Evolutionary conservation across 1,284 basidiomycete species (phyloP), one percentile per base, ranked within the genome.

Genomic region (Ustilago sp.): DNA sequence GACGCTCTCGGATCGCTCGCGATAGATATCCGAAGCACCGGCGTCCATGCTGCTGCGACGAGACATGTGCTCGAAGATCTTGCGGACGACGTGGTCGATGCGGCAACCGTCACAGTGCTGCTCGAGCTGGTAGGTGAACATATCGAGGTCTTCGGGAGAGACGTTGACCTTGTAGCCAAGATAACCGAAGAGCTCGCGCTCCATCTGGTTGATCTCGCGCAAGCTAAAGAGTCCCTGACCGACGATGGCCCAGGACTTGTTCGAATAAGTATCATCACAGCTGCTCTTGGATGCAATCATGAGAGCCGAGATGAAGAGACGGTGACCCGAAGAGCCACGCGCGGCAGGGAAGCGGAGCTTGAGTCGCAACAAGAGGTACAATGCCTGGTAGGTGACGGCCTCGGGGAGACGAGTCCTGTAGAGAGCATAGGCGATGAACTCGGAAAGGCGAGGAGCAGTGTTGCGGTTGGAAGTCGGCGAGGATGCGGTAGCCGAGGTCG

Each of bases 201-300:
- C 85, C 83, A 86, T 86, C 68, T 85, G 84, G 68, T 86, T 86
- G 60, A 86, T 75, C 66, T 86, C 85, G 38, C 80, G 80, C 31
- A 85, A 65, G 50, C 74, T 77, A 62, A 86, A 86, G 48, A 86
- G 71, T 23, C 83, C 83, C 56, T 86, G 85, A 28, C 84, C 80
- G 48, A 86, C 85, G 51, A 86, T 85, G 59, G 83, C 79, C 85
- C 85, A 86, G 66, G 79, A 81, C 75, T 85, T 85, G 80, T 86
- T 86, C 15, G 78, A 81, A 76, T 86, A 86, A 38, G 82, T 81
- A 63, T 86, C 85, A 69, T 86, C 85, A 67, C 85, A 86, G 61
- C 77, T 72, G 73, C 75, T 81, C 75, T 86, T 86, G 78, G 75
- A 80, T 12, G 85, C 83, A 15, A 86, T 81, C 85, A 86, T 86